These are phyloP conservation scores for Arachnopeziza araneosa DNA, from an alignment of 2,329 filamentous ascomycete genomes.

Conservation along the genomic window DNA sequence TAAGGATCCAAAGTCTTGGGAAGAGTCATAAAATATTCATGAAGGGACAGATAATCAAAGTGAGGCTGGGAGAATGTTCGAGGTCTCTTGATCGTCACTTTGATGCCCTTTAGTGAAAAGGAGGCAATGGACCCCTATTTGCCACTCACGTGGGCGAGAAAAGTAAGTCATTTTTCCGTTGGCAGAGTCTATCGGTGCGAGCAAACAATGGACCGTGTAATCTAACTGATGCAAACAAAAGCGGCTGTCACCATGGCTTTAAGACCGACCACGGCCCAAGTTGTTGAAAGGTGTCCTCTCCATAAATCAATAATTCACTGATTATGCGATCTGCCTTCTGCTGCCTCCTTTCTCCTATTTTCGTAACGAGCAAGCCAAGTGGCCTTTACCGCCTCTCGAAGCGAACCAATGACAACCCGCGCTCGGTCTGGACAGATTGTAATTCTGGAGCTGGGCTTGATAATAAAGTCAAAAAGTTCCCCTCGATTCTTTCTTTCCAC, in stretches of 20 bases:
- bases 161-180: no score
- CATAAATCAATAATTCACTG: not conserved
- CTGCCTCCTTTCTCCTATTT: not conserved
- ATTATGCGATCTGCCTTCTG: not conserved
- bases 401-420: conserved; percentile 19
- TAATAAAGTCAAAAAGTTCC: conserved; percentile 15
- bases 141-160: not conserved
- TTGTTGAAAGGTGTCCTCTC: not conserved
- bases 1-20: no score
- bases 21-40: no score
- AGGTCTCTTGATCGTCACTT: not conserved
- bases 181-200: no score
- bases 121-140: not conserved
- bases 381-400: conserved; percentile 1
- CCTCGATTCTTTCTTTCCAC: conserved; percentile 9
- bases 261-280: not conserved
- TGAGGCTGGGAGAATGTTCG: not conserved
- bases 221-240: not conserved
- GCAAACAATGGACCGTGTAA: not conserved
- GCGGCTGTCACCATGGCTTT: not conserved
- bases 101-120: not conserved
- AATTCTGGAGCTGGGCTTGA: conserved; percentile 16
- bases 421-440: conserved; percentile 24
- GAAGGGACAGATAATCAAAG: not conserved
- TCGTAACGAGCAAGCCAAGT: not conserved